Evolutionary conservation across 768 basidiomycete species (phyloP).

Genomic region (Chlorophyllum brunneum): DNA sequence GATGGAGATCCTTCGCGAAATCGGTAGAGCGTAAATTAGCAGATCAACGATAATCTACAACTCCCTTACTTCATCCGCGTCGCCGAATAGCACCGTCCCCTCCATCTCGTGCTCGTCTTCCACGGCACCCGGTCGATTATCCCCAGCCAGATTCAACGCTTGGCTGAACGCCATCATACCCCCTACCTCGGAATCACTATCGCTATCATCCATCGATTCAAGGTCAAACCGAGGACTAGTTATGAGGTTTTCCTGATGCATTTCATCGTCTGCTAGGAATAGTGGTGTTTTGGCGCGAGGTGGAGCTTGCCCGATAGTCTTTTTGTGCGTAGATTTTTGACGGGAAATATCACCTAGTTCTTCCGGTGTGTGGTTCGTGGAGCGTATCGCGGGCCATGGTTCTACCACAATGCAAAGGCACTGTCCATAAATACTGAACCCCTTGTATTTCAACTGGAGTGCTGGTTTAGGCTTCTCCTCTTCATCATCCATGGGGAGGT

Average conservation of each 20-base stretch:
- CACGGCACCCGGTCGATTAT: slow-evolving; percentile 50
- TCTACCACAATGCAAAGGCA: slow-evolving; percentile 83
- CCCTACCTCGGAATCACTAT: slow-evolving; percentile 37
- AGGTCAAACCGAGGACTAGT: slow-evolving; percentile 34
- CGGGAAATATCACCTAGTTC: slow-evolving; percentile 1
- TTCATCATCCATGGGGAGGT: slow-evolving; percentile 50
- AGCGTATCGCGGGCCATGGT: slow-evolving; percentile 62
- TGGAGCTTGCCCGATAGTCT: neutral
- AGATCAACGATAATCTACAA: slow-evolving; percentile 30
- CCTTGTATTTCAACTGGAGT: slow-evolving; percentile 62
- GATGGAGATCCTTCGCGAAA: slow-evolving; percentile 71
- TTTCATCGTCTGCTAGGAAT: slow-evolving; percentile 65
- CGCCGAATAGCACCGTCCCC: slow-evolving; percentile 69
- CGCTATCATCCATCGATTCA: slow-evolving; percentile 23
- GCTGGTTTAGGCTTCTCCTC: slow-evolving; percentile 75
- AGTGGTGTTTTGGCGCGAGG: slow-evolving; percentile 55
- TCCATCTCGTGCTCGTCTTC: slow-evolving; percentile 79
- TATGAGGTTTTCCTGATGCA: slow-evolving; percentile 31
- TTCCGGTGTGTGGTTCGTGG: neutral
- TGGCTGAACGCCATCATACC: slow-evolving; percentile 79
- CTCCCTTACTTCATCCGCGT: slow-evolving; percentile 75
- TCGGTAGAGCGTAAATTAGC: slow-evolving; percentile 59
- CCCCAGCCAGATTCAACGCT: slow-evolving; percentile 53
- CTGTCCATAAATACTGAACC: slow-evolving; percentile 65
- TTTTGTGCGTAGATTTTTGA: neutral